phyloP scores from a whole-genome alignment of 208 protist genomes.

The Zelonia costaricensis region DNA sequence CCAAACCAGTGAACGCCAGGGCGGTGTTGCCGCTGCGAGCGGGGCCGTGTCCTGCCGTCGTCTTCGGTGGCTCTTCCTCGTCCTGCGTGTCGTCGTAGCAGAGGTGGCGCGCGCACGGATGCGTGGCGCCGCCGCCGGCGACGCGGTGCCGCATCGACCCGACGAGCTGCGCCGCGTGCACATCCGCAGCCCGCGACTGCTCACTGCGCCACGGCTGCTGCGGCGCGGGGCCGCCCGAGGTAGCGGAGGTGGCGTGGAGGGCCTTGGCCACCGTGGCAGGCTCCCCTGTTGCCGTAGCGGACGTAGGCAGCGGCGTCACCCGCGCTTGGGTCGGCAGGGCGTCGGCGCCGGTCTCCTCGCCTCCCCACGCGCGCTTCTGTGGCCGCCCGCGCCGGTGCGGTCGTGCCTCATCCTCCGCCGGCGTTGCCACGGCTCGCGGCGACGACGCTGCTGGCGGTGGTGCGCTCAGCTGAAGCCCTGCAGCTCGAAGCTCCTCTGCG shows the following conservation, averaged over 20 bases:
- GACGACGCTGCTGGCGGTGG: neutral
- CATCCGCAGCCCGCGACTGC: neutral
- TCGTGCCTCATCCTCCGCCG: neutral
- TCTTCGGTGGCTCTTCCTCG: neutral
- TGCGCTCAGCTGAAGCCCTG: neutral
- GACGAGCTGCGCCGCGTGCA: neutral
- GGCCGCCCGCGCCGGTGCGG: neutral
- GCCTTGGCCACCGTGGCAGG: neutral
- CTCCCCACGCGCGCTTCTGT: constrained; percentile 9
- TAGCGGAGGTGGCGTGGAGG: neutral
- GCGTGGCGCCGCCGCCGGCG: neutral
- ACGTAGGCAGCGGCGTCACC: constrained; percentile 1
- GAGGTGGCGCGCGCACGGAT: constrained; percentile 5
- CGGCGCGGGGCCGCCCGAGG: neutral
- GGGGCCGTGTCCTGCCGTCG: neutral
- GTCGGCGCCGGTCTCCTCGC: neutral
- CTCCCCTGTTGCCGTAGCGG: neutral
- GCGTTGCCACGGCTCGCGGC: neutral
- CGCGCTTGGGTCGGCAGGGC: neutral
- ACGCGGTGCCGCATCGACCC: neutral
- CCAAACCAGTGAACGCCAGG: constrained; percentile 22
- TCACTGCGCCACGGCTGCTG: constrained; percentile 2
- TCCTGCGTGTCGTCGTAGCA: constrained; percentile 7
- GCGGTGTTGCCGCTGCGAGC: constrained; percentile 23
- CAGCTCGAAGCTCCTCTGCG: constrained; percentile 22